A percentile compares a stretch with the other conserved stretches of the same genome.
Evolutionary conservation across 1,284 basidiomycete species (phyloP).

Genomic region (Leccinum angustisporum): DNA sequence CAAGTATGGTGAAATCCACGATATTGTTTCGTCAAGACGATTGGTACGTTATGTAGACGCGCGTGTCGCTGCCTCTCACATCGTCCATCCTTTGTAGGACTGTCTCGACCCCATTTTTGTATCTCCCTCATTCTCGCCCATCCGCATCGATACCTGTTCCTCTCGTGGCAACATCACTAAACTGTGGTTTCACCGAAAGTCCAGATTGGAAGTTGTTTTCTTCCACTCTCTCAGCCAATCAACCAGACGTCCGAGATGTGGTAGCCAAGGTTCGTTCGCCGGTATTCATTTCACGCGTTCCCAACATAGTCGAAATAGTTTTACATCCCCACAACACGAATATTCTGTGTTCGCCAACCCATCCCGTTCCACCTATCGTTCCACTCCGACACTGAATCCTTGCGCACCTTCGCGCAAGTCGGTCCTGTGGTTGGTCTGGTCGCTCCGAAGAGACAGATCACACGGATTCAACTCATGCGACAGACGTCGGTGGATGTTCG

Average conservation of each 20-base stretch:
- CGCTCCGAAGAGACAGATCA: slow-evolving; percentile 43
- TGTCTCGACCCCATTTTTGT: slow-evolving; percentile 62
- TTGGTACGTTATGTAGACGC: slow-evolving; percentile 36
- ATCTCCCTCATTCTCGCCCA: slow-evolving; percentile 64
- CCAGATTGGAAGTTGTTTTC: slow-evolving; percentile 55
- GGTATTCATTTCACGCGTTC: neutral
- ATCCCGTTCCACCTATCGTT: slow-evolving; percentile 70
- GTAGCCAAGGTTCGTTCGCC: slow-evolving; percentile 36
- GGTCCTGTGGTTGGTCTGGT: slow-evolving; percentile 45
- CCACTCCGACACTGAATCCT: slow-evolving; percentile 50
- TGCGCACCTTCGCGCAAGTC: slow-evolving; percentile 60
- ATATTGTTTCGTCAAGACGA: slow-evolving; percentile 44
- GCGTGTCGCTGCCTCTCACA: slow-evolving; percentile 14
- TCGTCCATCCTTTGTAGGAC: slow-evolving; percentile 35
- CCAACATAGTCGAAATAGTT: slow-evolving; percentile 32
- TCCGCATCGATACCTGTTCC: slow-evolving; percentile 51
- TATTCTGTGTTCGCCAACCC: slow-evolving; percentile 53
- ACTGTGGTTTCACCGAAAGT: slow-evolving; percentile 40
- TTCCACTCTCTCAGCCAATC: slow-evolving; percentile 40
- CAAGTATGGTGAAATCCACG: slow-evolving; percentile 44
- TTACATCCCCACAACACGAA: slow-evolving; percentile 56
- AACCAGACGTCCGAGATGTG: slow-evolving; percentile 44
- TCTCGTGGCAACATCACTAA: slow-evolving; percentile 33
- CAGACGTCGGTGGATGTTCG: slow-evolving; percentile 66
- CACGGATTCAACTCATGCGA: slow-evolving; percentile 60